A percentile compares a stretch with the other conserved stretches of the same genome.
phyloP scores from a whole-genome alignment of 257 asterid species.

The Solanum commersonii region DNA sequence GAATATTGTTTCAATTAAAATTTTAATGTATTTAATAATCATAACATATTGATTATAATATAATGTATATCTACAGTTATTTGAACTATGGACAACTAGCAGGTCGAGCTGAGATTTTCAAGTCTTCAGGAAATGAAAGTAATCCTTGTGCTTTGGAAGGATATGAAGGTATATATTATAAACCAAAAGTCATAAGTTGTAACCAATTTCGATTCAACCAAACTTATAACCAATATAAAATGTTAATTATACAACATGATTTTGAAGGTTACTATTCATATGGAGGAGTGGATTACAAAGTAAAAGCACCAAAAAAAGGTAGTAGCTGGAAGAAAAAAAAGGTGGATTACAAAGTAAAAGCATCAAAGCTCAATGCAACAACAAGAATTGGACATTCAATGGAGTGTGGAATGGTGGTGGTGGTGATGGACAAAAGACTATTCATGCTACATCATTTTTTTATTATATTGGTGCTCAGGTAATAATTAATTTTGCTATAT shows the following conservation, averaged over 20 bases:
- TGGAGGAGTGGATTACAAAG: slow-evolving; percentile 18
- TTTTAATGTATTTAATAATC: background rate
- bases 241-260: background rate
- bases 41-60: background rate
- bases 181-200: too few species aligned
- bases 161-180: slow-evolving; percentile 32
- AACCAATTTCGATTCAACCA: too few species aligned
- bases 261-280: slow-evolving; percentile 26
- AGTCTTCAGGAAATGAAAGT: slow-evolving; percentile 36
- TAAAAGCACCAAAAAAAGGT: slow-evolving; percentile 25
- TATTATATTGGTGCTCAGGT: slow-evolving; percentile 68
- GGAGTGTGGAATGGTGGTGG: slow-evolving; percentile 82
- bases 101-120: slow-evolving; percentile 46
- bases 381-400: slow-evolving; percentile 58
- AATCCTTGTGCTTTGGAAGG: slow-evolving; percentile 60
- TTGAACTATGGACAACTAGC: slow-evolving; percentile 50
- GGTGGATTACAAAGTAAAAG: slow-evolving; percentile 18
- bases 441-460: slow-evolving; percentile 60
- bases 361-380: slow-evolving; percentile 31
- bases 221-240: too few species aligned
- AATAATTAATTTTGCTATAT: background rate
- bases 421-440: slow-evolving; percentile 56
- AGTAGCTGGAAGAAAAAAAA: slow-evolving; percentile 11
- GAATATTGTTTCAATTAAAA: background rate
- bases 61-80: slow-evolving; percentile 32